Evolutionary conservation across 140 eudicot species (phyloP).

Genomic region (Flaveria floridana): DNA sequence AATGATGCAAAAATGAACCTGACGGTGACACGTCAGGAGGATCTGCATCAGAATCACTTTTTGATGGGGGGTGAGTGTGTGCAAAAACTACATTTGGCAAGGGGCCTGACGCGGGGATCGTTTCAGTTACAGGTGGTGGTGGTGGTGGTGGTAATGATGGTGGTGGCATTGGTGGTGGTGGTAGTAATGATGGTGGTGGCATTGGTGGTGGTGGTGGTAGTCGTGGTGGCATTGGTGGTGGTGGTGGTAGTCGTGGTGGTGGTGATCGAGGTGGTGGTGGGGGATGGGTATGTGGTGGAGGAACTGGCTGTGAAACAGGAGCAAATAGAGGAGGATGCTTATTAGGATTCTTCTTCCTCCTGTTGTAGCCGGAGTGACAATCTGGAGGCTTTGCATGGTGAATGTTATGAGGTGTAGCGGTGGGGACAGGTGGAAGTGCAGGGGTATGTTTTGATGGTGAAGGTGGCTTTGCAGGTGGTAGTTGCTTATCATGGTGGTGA

Average conservation of each 20-base stretch:
- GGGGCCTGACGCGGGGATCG: slow-evolving; percentile 63
- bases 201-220: slow-evolving; percentile 20
- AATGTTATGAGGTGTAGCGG: slow-evolving; percentile 47
- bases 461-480: slow-evolving; percentile 65
- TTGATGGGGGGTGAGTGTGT: slow-evolving; percentile 57
- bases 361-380: slow-evolving; percentile 40
- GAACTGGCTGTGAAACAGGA: slow-evolving; percentile 50
- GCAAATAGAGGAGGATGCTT: slow-evolving; percentile 42
- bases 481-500: slow-evolving; percentile 42
- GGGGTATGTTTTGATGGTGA: slow-evolving; percentile 51
- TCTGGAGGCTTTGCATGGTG: slow-evolving; percentile 50
- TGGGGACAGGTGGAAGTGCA: slow-evolving; percentile 39
- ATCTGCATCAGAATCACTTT: slow-evolving; percentile 47
- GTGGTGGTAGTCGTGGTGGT: slow-evolving; percentile 7
- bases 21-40: slow-evolving; percentile 55
- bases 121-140: slow-evolving; percentile 27
- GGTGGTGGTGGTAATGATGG: neutral
- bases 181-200: slow-evolving; percentile 9
- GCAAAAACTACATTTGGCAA: slow-evolving; percentile 63
- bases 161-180: neutral
- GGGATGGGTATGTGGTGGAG: slow-evolving; percentile 41
- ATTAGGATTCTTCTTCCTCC: slow-evolving; percentile 39
- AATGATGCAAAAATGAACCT: slow-evolving; percentile 52
- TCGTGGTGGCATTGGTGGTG: slow-evolving; percentile 1
- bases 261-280: neutral